Percentiles rank a stretch among this genome's conserved stretches.
phyloP scores from a whole-genome alignment of 2,329 filamentous ascomycete genomes.

The Cadophora sp. region DNA sequence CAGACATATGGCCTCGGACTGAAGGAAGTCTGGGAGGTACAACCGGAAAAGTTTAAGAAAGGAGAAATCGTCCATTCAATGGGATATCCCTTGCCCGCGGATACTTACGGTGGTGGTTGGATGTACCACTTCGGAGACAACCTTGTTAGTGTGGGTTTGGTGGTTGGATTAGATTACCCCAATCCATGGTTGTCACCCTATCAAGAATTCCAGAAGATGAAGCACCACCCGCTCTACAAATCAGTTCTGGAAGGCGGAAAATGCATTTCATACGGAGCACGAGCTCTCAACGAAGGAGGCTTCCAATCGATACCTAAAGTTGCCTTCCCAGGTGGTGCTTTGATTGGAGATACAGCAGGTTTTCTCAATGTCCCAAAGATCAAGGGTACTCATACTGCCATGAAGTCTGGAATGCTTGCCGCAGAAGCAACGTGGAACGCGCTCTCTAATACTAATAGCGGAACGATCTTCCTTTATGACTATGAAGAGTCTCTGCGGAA shows the following conservation, averaged over 20 bases:
- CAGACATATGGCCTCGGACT: conserved; percentile 95
- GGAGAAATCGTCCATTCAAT: conserved; percentile 88
- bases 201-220: conserved; percentile 97
- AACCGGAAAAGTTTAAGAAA: conserved; percentile 88
- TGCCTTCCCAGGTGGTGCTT: conserved; percentile 91
- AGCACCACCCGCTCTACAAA: conserved; percentile 92
- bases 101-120: conserved; percentile 97
- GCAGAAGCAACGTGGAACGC: conserved; percentile 89
- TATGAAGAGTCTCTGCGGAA: conserved; percentile 90
- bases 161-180: conserved; percentile 92
- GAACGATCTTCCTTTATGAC: conserved; percentile 88
- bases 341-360: conserved; percentile 95
- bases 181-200: conserved; percentile 98
- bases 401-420: conserved; percentile 96
- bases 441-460: conserved; percentile 62
- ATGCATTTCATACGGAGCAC: conserved; percentile 94
- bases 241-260: conserved; percentile 92
- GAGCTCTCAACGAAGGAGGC: conserved; percentile 90
- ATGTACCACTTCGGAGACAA: conserved; percentile 99
- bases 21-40: conserved; percentile 97
- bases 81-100: conserved; percentile 86
- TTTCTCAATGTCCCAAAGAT: conserved; percentile 98
- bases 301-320: conserved; percentile 98
- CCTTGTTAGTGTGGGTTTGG: conserved; percentile 88
- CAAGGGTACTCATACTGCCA: conserved; percentile 97